Evolutionary conservation across 805 yeast species (phyloP), one percentile per base, ranked within the genome.

Genomic region (Candida germanica): DNA sequence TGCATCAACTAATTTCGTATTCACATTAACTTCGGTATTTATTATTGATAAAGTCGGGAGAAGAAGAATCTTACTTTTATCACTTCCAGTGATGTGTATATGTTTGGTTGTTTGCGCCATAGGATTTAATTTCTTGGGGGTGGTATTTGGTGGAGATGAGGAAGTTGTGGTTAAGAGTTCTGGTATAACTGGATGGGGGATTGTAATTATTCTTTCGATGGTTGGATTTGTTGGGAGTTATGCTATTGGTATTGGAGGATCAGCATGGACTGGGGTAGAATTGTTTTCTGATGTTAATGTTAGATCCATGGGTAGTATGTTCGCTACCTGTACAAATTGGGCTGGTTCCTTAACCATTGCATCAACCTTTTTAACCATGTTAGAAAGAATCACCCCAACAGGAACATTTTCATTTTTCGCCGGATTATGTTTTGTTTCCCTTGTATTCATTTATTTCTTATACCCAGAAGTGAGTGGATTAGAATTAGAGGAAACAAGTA

Each of bases 251-350:
- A 86, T 89, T 48, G 98, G 98, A 64, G 89, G 91, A 59, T 93
- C 87, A 37, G 97, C 98, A 38, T 91, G 98, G 98, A 96, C 91
- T 57, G 97, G 93, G 56, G 83, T 91, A 39, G 98, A 91, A 63
- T 68, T 91, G 54, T 88, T 93, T 66, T 93, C 97, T 23, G 95
- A 89, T 71, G 71, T 67, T 17, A 77, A 80, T 43, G 96, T 91
- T 22, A 79, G 98, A 58, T 95, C 96, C 40, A 73, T 87, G 31
- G 98, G 98, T 42, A 80, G 88, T 7, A 86, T 95, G 40, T 82
- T 78, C 52, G 88, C 96, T 2, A 87, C 97, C 9, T 91, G 93
- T 11, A 80, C 89, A 29, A 91, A 91, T 66, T 91, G 98, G 98
- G 78, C 87, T 5, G 98, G 98, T 34, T 87, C 96, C 16, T 68